Base-by-base conservation (phyloP, 129 eudicot genomes). In the Pseudognaphalium luteoalbum region DNA sequence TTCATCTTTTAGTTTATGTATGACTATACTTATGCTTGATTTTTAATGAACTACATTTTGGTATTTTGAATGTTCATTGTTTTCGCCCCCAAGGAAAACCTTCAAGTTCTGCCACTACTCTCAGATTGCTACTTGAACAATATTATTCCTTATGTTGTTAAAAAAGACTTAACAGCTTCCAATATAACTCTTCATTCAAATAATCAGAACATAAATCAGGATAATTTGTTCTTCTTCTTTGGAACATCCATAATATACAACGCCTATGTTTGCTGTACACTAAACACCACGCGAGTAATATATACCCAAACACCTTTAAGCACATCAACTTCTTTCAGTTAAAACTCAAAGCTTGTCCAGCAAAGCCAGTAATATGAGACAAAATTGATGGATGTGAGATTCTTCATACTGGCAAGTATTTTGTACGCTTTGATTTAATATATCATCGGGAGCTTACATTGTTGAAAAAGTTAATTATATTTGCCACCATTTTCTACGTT, bases 401-500 rank as follows among this genome's bases (percentile, higher is more conserved):
- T 30, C 20, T 10, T 56, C 21, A 54, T 35, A 67, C 4, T n/a
- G 20, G 69, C 59, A 56, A 68, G 19, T 21, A 37, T 15, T 59
- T 60, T 70, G 2, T 50, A 47, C 34, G 65, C 54, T 71, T 47
- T 21, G 52, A 71, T 50, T 28, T 34, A 47, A 25, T 47, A 20
- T 7, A 66, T 21, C 5, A 2, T 22, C 37, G 20, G 73, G 41
- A 47, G 51, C 39, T 15, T 15, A 64, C 35, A 29, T 11, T 62
- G 20, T 62, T 51, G 60, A 69, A 54, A 73, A 5, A 28, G 30
- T 6, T 16, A 9, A 67, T 86, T 84, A 93, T 78, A 93, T 88
- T 9, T 93, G 96, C 88, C 94, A 93, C 98, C 98, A 93, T 76
- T 91, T 91, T 59, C 95, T 84, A 17, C 84, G 72, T 83, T 93